Evolutionary conservation across 2,329 filamentous ascomycete species (phyloP).

Genomic region (Chrysoporthe puriensis): DNA sequence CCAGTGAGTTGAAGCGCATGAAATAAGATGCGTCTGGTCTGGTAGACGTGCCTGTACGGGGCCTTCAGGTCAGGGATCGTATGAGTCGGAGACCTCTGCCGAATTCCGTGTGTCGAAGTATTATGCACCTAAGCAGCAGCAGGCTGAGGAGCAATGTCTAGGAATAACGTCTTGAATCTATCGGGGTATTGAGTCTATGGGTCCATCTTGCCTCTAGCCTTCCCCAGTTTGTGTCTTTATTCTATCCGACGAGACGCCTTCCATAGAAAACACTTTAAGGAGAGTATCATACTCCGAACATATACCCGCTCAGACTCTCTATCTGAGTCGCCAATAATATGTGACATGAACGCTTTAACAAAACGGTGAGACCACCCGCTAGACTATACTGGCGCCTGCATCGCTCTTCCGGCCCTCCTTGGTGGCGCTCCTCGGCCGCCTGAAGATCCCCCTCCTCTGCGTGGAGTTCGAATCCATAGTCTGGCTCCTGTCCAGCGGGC

Average conservation of each 20-base stretch:
- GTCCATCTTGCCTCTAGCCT: neutral
- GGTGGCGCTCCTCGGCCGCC: slow-evolving; percentile 24
- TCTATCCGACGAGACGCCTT: neutral
- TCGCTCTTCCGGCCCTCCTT: neutral
- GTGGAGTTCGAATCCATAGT: slow-evolving; percentile 10
- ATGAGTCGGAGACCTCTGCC: no score
- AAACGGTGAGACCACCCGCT: neutral
- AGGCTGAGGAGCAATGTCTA: neutral
- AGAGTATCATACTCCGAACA: neutral
- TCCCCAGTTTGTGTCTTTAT: neutral
- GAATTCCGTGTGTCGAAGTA: no score
- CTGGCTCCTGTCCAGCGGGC: slow-evolving; percentile 9
- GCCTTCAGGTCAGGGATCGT: no score
- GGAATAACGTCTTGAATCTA: neutral
- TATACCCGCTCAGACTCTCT: neutral
- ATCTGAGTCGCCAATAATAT: neutral
- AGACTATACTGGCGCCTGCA: slow-evolving; percentile 8
- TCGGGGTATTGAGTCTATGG: slow-evolving; percentile 10
- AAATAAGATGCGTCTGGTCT: no score
- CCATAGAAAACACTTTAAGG: neutral
- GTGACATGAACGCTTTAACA: neutral
- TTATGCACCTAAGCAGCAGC: no score
- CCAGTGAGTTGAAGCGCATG: no score
- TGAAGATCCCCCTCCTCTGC: slow-evolving; percentile 22
- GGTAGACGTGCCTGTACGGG: no score